A percentile compares a stretch with the other conserved stretches of the same genome.
Evolutionary conservation across 768 basidiomycete genomes (phyloP).

Genomic region (Dentipellis sp.): DNA sequence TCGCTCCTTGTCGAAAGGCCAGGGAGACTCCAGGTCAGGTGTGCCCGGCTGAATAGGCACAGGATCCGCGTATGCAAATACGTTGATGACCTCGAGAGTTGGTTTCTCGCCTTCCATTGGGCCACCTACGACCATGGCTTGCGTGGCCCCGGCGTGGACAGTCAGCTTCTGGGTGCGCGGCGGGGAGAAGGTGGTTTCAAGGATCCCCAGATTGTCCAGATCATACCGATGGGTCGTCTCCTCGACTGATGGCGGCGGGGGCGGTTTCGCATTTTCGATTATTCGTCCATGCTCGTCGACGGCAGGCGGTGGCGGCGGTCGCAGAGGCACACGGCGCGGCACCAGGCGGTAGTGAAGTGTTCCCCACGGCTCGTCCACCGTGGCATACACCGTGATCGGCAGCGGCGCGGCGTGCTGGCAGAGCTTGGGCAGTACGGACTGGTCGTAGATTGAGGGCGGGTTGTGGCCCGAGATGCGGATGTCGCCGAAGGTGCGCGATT

Average conservation of each 20-base stretch:
- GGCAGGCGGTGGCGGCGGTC: background rate
- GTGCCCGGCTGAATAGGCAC: constrained; percentile 2
- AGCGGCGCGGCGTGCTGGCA: background rate
- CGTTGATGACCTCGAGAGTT: background rate
- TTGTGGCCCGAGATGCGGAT: background rate
- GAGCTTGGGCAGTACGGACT: background rate
- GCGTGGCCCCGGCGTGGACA: no score
- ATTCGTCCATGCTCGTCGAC: background rate
- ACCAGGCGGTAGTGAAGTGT: background rate
- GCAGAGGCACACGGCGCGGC: background rate
- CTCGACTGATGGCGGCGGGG: background rate
- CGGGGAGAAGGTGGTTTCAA: no score
- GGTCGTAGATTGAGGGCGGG: background rate
- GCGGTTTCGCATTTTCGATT: background rate
- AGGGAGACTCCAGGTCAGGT: background rate
- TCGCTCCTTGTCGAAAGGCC: constrained; percentile 10
- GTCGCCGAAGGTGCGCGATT: background rate
- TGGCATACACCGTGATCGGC: background rate
- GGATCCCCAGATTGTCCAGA: background rate
- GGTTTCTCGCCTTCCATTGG: no score
- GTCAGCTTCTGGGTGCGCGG: no score
- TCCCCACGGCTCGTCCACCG: background rate
- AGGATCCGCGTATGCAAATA: constrained; percentile 11
- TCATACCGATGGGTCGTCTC: background rate
- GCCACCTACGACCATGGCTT: no score